Base-by-base conservation (phyloP, 306 rosid species). In the Mimosa pudica region DNA sequence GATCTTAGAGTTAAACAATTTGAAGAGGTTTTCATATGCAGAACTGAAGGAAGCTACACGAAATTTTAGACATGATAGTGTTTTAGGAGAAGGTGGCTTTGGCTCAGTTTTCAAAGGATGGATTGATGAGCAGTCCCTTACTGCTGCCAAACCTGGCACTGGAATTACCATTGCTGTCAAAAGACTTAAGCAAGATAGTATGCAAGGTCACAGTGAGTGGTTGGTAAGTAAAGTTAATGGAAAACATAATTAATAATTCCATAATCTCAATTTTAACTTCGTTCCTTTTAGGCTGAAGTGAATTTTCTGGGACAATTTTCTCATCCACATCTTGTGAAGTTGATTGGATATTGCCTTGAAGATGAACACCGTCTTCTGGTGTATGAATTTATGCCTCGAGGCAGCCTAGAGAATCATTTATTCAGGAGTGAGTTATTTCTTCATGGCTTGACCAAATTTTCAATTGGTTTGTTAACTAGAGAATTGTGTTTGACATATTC, bases 341-440 rank as follows among this genome's bases (percentile, higher is more conserved):
- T 90, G 83, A 82, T 87, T 71, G 94, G 94, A 7, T 90, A 88
- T 75, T 90, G 92, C 76, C 64, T 88, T 69, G 92, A 90, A 70
- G 87, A 88, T 60, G 90, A 85, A 72, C 88, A 88, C 67, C 86
- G 86, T 0, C 81, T 90, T 54, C 82, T 90, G 77, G 94, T 87
- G 9, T 87, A 79, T 58, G 94, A 90, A 75, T 85, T 88, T 62
- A 90, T 90, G 92, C 88, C 91, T 17, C 88, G 94, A 60, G 94
- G 94, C 72, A 85, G 91, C 90, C 87, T 90, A 85, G 94, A 90
- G 81, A 88, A 90, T 82, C 94, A 90, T 84, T 87, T 90, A 78
- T 90, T 90, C 79, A 77, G 84, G 70, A 86, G 94, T 90, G 85
- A 88, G 94, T 87, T 24, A 24, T 24, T 24, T 74, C 70, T 64